Conservation (phyloP, 306 rosid species). For the Canavalia ensiformis region DNA sequence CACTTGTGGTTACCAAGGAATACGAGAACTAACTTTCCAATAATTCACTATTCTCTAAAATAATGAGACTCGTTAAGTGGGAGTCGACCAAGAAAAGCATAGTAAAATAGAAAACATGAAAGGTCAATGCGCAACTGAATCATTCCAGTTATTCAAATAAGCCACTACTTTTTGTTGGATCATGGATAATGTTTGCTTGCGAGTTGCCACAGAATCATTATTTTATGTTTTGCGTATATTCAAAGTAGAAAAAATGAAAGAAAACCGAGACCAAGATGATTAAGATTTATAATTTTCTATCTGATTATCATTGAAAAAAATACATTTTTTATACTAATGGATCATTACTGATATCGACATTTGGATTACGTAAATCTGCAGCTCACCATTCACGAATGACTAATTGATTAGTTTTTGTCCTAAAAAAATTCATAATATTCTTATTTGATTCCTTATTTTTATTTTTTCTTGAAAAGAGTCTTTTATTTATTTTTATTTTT, state of each 20-base stretch:
- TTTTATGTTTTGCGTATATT: conserved; percentile 13
- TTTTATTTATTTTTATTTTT: no score
- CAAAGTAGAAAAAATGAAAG: not conserved
- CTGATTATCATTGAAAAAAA: not conserved
- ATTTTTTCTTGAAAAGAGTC: no score
- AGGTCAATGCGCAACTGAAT: conserved; percentile 38
- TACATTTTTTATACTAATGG: not conserved
- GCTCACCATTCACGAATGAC: not conserved
- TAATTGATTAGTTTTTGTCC: not conserved
- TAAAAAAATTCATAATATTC: no score
- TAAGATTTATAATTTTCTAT: conserved; percentile 27
- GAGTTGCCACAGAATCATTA: conserved; percentile 27
- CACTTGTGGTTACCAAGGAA: conserved; percentile 6
- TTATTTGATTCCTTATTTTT: no score
- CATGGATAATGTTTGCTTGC: conserved; percentile 29
- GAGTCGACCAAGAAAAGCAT: conserved; percentile 6
- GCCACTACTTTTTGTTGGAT: conserved; percentile 33
- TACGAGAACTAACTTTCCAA: not conserved
- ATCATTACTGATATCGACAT: conserved; percentile 14
- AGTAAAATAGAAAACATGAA: conserved; percentile 15
- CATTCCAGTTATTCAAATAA: conserved; percentile 20
- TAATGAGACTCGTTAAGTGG: not conserved
- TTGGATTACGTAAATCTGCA: not conserved
- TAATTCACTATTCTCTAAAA: conserved; percentile 13
- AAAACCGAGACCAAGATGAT: conserved; percentile 16